Conservation (phyloP, 2,329 filamentous ascomycete species). For the Sordariomycetes sp. region DNA sequence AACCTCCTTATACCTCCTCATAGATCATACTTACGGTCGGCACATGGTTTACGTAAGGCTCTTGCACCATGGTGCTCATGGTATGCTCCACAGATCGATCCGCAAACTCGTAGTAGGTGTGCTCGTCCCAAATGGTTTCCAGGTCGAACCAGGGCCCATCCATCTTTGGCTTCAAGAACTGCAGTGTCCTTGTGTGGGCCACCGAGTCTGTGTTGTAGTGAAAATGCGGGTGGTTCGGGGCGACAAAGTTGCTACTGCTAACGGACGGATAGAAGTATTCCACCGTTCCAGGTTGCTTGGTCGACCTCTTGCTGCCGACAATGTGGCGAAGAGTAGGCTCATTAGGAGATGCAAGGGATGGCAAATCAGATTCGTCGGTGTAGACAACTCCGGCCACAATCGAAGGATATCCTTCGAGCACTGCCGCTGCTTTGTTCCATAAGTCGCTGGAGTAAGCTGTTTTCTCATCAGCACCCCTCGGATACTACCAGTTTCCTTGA, state of each 20-base stretch:
- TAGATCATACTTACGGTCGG: conserved; percentile 43
- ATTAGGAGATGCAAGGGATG: neutral
- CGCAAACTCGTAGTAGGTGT: conserved; percentile 60
- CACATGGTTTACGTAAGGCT: conserved; percentile 73
- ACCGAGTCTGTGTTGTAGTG: conserved; percentile 70
- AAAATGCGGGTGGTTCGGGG: conserved; percentile 45
- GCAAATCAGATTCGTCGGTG: conserved; percentile 3
- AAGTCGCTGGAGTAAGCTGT: conserved; percentile 9
- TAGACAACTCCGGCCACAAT: conserved; percentile 14
- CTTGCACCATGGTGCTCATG: conserved; percentile 73
- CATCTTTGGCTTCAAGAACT: conserved; percentile 52
- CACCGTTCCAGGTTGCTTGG: too few species aligned
- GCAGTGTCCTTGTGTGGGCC: conserved; percentile 59
- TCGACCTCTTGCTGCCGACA: conserved; percentile 5
- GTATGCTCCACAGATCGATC: conserved; percentile 59
- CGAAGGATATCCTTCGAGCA: conserved; percentile 10
- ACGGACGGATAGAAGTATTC: conserved; percentile 30
- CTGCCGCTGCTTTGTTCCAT: conserved; percentile 12
- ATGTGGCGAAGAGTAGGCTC: conserved; percentile 11
- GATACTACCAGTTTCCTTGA: neutral
- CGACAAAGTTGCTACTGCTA: conserved; percentile 27
- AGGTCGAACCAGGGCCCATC: conserved; percentile 61
- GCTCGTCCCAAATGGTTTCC: conserved; percentile 68
- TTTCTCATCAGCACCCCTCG: neutral
- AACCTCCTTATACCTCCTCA: neutral